These are phyloP conservation scores for Eucalyptus cloeziana DNA, from an alignment of 345 rosid genomes.

Conservation along the genomic window DNA sequence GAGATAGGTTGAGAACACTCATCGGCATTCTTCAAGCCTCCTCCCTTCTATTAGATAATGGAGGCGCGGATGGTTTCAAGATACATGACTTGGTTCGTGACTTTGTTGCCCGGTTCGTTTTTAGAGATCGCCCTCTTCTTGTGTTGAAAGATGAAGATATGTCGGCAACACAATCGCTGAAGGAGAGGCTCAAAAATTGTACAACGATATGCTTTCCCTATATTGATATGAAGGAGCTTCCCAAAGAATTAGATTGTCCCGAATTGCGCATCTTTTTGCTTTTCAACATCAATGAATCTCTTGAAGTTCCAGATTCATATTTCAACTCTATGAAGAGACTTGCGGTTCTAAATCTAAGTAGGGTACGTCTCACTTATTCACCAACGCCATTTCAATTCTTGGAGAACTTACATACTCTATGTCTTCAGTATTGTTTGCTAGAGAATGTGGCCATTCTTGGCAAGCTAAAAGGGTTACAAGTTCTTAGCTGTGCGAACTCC, in stretches of 20 bases:
- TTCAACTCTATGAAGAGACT: background rate
- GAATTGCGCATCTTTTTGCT: background rate
- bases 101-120: background rate
- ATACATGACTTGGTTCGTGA: background rate
- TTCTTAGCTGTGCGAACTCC: background rate
- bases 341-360: rapidly evolving
- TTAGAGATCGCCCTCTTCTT: background rate
- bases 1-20: rapidly evolving
- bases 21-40: background rate
- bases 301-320: background rate
- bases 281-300: rapidly evolving
- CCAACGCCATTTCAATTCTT: rapidly evolving
- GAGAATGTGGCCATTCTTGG: background rate
- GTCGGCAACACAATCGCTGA: rapidly evolving
- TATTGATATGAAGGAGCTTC: background rate
- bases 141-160: background rate
- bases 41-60: background rate
- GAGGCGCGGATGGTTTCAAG: rapidly evolving
- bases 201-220: background rate
- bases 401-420: background rate
- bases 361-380: rapidly evolving
- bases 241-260: background rate
- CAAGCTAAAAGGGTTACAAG: background rate
- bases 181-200: background rate
- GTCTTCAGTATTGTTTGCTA: rapidly evolving